These are phyloP conservation scores for Suhomyces faveliae DNA, from an alignment of 805 yeast genomes.

Conservation along the genomic window DNA sequence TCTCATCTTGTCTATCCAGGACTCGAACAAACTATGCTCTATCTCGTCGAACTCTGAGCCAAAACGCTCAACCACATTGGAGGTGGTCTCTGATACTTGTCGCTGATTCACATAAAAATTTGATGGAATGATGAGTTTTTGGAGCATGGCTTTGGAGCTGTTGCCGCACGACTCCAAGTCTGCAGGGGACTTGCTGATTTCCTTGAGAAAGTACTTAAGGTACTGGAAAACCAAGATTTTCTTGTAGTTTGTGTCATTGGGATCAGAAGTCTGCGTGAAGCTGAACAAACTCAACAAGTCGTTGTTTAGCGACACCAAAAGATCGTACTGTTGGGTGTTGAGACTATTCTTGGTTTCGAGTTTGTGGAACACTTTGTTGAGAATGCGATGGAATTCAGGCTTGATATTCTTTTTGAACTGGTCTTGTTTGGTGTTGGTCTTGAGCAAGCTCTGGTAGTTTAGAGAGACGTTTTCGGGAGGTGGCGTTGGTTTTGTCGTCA, in stretches of 20 bases:
- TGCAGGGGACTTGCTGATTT: conserved; percentile 22
- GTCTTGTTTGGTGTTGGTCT: conserved; percentile 10
- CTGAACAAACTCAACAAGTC: conserved; percentile 17
- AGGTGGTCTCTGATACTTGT: neutral
- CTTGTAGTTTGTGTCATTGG: conserved; percentile 12
- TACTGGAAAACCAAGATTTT: conserved; percentile 39
- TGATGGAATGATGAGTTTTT: conserved; percentile 36
- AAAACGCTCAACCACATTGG: neutral
- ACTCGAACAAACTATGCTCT: conserved; percentile 37
- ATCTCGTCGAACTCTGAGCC: conserved; percentile 34
- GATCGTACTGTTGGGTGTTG: conserved; percentile 33
- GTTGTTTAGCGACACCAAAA: conserved; percentile 19
- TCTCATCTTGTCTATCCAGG: conserved; percentile 42
- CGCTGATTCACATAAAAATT: conserved; percentile 13
- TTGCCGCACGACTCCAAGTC: conserved; percentile 3
- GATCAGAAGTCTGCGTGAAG: conserved; percentile 20
- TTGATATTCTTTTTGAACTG: conserved; percentile 11
- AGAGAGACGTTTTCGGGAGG: conserved; percentile 1
- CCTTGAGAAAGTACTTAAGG: conserved; percentile 39
- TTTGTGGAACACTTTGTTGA: conserved; percentile 23
- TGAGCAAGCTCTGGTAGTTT: conserved; percentile 6
- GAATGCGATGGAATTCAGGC: conserved; percentile 17
- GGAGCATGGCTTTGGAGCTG: conserved; percentile 20
- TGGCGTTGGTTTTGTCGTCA: neutral
- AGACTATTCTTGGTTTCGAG: conserved; percentile 31